Conservation (phyloP, 129 eudicot genomes). For the Lactuca sativa region DNA sequence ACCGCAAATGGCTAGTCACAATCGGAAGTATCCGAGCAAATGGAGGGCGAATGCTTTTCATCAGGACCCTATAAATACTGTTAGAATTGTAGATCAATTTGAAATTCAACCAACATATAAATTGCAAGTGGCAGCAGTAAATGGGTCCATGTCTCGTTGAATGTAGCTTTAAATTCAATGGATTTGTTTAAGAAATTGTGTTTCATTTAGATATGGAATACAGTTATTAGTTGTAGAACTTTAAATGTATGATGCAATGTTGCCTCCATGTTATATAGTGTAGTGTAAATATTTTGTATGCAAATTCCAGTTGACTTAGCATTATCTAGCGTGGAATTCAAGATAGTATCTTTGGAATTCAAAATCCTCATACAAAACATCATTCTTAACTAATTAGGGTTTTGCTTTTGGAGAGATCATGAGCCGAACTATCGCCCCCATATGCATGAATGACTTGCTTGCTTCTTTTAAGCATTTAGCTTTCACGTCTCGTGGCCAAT, state of each 20-base stretch:
- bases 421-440: slow-evolving; percentile 77
- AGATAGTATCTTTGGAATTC: neutral
- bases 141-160: slow-evolving; percentile 56
- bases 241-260: neutral
- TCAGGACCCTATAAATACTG: slow-evolving; percentile 86
- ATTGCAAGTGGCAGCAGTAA: slow-evolving; percentile 34
- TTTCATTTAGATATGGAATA: slow-evolving; percentile 7
- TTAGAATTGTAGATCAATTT: slow-evolving; percentile 77
- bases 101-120: slow-evolving; percentile 52
- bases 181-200: neutral
- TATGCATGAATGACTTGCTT: slow-evolving; percentile 61
- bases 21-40: slow-evolving; percentile 76
- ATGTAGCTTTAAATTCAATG: neutral
- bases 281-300: slow-evolving; percentile 17
- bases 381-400: neutral
- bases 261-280: neutral
- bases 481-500: slow-evolving; percentile 80
- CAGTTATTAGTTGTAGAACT: neutral
- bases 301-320: neutral
- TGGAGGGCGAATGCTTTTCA: slow-evolving; percentile 73
- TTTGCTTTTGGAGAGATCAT: slow-evolving; percentile 44
- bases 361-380: neutral
- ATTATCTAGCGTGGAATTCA: no score
- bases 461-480: slow-evolving; percentile 71
- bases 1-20: slow-evolving; percentile 57